phyloP scores from a whole-genome alignment of 768 basidiomycete species.

The Kwoniella sp. region DNA sequence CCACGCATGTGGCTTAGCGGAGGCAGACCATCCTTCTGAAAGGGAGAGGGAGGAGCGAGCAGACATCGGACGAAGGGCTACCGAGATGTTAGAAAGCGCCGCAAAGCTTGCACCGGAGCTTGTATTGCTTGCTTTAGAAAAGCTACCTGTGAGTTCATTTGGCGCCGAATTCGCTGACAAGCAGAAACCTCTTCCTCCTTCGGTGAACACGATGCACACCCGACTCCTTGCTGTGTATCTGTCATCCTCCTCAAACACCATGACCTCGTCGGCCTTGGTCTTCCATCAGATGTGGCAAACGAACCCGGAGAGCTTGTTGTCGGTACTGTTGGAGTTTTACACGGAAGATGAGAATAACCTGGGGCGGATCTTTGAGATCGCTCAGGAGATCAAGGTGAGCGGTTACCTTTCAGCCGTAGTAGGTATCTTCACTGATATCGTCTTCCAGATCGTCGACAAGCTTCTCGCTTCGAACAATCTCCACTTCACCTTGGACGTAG shows the following conservation, averaged over 20 bases:
- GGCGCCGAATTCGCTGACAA: slow-evolving; percentile 20
- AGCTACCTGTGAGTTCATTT: slow-evolving; percentile 72
- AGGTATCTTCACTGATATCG: slow-evolving; percentile 6
- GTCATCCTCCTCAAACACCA: slow-evolving; percentile 62
- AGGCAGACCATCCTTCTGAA: slow-evolving; percentile 30
- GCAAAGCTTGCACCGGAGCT: slow-evolving; percentile 91
- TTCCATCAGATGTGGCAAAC: slow-evolving; percentile 97
- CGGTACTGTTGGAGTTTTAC: slow-evolving; percentile 89
- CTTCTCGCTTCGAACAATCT: slow-evolving; percentile 86
- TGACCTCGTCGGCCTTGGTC: slow-evolving; percentile 92
- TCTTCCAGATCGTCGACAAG: slow-evolving; percentile 74
- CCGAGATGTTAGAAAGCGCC: slow-evolving; percentile 91
- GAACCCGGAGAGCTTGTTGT: slow-evolving; percentile 78
- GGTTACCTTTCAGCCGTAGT: slow-evolving; percentile 1
- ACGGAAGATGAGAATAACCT: slow-evolving; percentile 89
- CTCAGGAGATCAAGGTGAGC: slow-evolving; percentile 86
- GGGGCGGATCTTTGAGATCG: slow-evolving; percentile 90
- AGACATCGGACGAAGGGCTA: slow-evolving; percentile 74
- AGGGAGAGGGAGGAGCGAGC: slow-evolving; percentile 62
- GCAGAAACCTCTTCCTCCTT: slow-evolving; percentile 82
- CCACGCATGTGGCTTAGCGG: slow-evolving; percentile 58
- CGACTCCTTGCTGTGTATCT: slow-evolving; percentile 87
- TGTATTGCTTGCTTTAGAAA: slow-evolving; percentile 87
- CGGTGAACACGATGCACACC: slow-evolving; percentile 81
- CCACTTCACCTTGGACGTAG: slow-evolving; percentile 88